Evolutionary conservation across 2,329 filamentous ascomycete genomes (phyloP), one percentile per base, ranked within the genome.

Genomic region (Trichoderma oligosporum): DNA sequence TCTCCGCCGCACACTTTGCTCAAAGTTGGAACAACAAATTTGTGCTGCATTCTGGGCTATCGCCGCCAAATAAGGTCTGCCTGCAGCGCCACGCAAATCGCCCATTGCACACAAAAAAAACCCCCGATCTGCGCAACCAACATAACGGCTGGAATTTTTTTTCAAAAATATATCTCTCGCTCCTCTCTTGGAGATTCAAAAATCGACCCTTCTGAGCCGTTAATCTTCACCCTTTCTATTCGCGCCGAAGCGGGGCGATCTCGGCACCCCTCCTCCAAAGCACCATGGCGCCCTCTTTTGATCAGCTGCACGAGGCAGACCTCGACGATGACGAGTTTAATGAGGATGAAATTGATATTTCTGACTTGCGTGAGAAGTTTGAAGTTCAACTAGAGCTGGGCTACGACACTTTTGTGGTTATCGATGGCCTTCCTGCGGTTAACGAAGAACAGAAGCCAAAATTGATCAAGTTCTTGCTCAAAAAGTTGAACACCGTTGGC

Each of bases 371-470:
- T 73, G 92, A 95, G 74, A 91, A 95, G 75, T 97, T 92, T 73
- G 91, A 97, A 76, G 92, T 97, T 62, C 90, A 93, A 72, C 82
- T 97, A 64, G 94, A 99, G 74, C 90, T 96, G 74, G 94, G 94
- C 59, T 88, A 97, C 68, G 94, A 99, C 73, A 88, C 91, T 63
- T 99, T 99, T 70, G 89, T 99, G 63, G 92, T 97, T 61, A 84
- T 97, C 71, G 94, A 99, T 74, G 94, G 94, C 64, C 84, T 99
- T 41, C 94, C 94, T 64, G 79, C 88, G 63, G 93, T 99, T 63
- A 90, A 81, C 59, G 90, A 92, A 73, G 93, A 94, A 48, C 92
- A 89, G 79, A 93, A 91, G 79, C 85, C 89, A 60, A 97, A 96
- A 81, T 85, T 99, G 61, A 81, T 96, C 74, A 97, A 97, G 77